These are phyloP conservation scores for Zychaea mexicana DNA, from an alignment of 371 early-diverging fungal species.

Conservation along the genomic window DNA sequence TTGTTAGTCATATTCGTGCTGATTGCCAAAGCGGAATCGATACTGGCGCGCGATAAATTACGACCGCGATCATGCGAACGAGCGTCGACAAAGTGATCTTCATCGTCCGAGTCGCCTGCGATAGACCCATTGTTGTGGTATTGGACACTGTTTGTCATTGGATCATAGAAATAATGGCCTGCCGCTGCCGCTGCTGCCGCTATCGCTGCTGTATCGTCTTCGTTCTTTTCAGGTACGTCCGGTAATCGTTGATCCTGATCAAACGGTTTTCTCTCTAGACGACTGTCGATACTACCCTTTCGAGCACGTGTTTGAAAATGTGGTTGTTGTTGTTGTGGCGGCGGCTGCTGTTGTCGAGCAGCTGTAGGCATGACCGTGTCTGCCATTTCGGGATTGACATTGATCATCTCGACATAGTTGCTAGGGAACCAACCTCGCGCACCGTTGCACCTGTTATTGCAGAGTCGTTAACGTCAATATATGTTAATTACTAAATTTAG, in stretches of 20 bases:
- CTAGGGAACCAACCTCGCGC: slow-evolving; percentile 88
- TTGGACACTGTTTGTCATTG: slow-evolving; percentile 8
- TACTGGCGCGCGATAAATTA: neutral
- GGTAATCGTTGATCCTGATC: slow-evolving; percentile 1
- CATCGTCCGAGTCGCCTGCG: slow-evolving; percentile 10
- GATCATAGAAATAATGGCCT: slow-evolving; percentile 12
- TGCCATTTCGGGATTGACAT: slow-evolving; percentile 15
- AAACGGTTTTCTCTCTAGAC: neutral
- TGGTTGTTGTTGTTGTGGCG: no score
- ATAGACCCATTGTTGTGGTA: slow-evolving; percentile 4
- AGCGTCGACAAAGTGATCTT: slow-evolving; percentile 4
- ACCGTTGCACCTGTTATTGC: slow-evolving; percentile 61
- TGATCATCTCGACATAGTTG: slow-evolving; percentile 69
- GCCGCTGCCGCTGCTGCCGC: neutral
- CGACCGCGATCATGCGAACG: neutral
- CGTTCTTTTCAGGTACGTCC: neutral
- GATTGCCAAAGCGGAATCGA: neutral
- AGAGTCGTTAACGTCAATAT: neutral
- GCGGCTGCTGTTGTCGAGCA: neutral
- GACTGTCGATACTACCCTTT: neutral
- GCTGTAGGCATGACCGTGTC: slow-evolving; percentile 15
- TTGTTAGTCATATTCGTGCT: neutral
- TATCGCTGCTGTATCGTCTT: neutral
- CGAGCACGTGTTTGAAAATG: no score
- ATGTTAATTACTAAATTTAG: no score